phyloP scores from a whole-genome alignment of 768 basidiomycete genomes.

The Austroboletus festivus region DNA sequence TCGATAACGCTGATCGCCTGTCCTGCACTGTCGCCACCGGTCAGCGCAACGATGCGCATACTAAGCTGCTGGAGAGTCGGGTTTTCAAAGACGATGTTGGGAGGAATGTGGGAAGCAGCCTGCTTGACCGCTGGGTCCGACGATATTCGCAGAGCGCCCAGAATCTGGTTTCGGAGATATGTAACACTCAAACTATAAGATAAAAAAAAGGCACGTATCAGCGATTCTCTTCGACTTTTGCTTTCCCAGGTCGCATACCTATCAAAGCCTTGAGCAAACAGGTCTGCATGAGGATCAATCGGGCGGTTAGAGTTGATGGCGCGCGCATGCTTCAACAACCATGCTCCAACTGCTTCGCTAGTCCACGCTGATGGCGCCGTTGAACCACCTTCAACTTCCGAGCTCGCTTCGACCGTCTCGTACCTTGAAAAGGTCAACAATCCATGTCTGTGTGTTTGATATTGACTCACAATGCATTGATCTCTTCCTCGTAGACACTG shows the following conservation, averaged over 20 bases:
- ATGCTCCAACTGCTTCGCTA: constrained; percentile 9
- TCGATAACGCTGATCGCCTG: neutral
- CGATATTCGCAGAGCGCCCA: constrained; percentile 24
- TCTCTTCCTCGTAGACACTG: constrained; percentile 24
- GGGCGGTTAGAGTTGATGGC: neutral
- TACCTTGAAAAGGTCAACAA: neutral
- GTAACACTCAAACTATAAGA: constrained; percentile 23
- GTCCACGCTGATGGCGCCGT: constrained; percentile 5
- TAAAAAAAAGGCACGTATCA: neutral
- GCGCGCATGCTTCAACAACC: constrained; percentile 12
- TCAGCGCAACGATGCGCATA: constrained; percentile 4
- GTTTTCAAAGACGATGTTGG: constrained; percentile 35
- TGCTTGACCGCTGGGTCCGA: constrained; percentile 20
- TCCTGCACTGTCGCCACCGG: neutral
- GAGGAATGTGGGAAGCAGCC: constrained; percentile 20
- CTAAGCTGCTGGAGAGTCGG: constrained; percentile 33
- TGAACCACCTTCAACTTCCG: neutral
- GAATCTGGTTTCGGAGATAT: constrained; percentile 19
- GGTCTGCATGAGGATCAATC: constrained; percentile 7
- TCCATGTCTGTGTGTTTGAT: neutral
- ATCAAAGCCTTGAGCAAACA: constrained; percentile 35
- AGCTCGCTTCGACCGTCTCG: neutral
- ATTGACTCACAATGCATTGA: constrained; percentile 17
- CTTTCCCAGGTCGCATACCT: too few species aligned
- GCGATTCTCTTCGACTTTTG: too few species aligned